Base-by-base conservation (phyloP, 2,329 filamentous ascomycete genomes). In the Kalmusia sp. region DNA sequence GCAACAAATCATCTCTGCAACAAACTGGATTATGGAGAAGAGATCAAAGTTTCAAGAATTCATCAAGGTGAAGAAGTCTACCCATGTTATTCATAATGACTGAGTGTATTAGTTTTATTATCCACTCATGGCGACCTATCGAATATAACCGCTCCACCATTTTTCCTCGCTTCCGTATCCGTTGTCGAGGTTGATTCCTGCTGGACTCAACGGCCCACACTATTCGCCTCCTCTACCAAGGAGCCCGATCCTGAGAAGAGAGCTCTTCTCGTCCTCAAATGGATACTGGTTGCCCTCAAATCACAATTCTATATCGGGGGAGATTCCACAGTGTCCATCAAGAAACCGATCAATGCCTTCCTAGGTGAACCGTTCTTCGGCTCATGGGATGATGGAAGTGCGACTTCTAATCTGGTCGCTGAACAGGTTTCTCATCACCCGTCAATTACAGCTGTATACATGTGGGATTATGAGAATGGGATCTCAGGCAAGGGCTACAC, bases 341-440 rank as follows among this genome's bases (percentile, higher is more conserved):
- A 80, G 68, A 83, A 82, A 58, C 80, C 80, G 0, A 62, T 82
- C 40, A 82, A 82, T 55, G 77, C 79, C 1, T 81, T 82, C 47
- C 67, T 81, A 2, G 79, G 79, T 0, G 79, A 82, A 51, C 47
- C 81, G 0, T 82, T 81, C 57, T 50, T 80, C 2, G 78, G 69
- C 15, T 58, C 45, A n/a, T 73, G 63, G 61, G 52, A 65, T 6
- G 59, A 62, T 28, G n/a, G n/a, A n/a, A n/a, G n/a, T n/a, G 61
- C 62, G n/a, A 69, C 72, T 28, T 61, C 76, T 2, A 69, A 63
- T 31, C 57, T 80, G 9, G 68, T 80, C 1, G 70, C 72, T n/a
- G 77, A 80, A 59, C 77, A 80, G 64, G 77, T 79, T 28, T 74
- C 71, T 55, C 77, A 80, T 55, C 77, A 79, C 55, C 77, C 78